Percentiles rank a stretch among this genome's conserved stretches.
Evolutionary conservation across 805 yeast genomes (phyloP).

Genomic region (Candida maris): DNA sequence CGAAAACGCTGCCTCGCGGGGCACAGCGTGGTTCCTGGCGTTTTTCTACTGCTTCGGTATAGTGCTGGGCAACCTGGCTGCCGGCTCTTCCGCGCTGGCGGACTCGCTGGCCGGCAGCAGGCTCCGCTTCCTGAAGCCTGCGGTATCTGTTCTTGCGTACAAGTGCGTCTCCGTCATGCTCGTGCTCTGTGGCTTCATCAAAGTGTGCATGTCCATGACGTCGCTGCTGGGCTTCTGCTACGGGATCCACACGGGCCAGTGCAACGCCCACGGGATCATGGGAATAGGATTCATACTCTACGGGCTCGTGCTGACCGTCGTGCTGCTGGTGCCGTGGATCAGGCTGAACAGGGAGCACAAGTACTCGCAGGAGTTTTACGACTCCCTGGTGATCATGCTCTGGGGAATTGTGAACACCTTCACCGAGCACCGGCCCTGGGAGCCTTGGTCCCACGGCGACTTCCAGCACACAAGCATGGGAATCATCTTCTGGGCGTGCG

Average conservation of each 20-base stretch:
- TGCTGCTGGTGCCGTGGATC: constrained; percentile 74
- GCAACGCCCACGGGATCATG: constrained; percentile 97
- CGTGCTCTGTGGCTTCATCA: constrained; percentile 69
- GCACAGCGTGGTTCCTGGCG: constrained; percentile 62
- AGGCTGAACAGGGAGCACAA: constrained; percentile 42
- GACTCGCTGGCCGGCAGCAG: constrained; percentile 32
- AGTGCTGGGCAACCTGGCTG: constrained; percentile 51
- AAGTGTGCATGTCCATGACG: constrained; percentile 75
- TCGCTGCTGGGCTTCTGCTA: constrained; percentile 87
- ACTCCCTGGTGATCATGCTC: constrained; percentile 69
- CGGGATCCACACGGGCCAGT: constrained; percentile 82
- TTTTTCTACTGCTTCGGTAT: constrained; percentile 44
- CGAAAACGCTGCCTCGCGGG: constrained; percentile 64
- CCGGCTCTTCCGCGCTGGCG: constrained; percentile 42
- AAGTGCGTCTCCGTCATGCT: constrained; percentile 44
- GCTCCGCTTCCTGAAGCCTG: constrained; percentile 38
- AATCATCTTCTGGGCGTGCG: constrained; percentile 94
- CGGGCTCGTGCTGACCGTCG: constrained; percentile 65
- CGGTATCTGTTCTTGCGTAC: constrained; percentile 34
- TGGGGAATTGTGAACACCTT: constrained; percentile 96
- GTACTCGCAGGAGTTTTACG: constrained; percentile 81
- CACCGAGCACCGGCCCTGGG: constrained; percentile 93
- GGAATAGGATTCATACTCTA: constrained; percentile 82
- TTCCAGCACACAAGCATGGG: constrained; percentile 97
- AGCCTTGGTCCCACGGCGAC: constrained; percentile 89